Percentiles rank a stretch among this genome's conserved stretches.
These are phyloP conservation scores for Yarrowia yakushimensis DNA, from an alignment of 805 yeast genomes.

Conservation along the genomic window DNA sequence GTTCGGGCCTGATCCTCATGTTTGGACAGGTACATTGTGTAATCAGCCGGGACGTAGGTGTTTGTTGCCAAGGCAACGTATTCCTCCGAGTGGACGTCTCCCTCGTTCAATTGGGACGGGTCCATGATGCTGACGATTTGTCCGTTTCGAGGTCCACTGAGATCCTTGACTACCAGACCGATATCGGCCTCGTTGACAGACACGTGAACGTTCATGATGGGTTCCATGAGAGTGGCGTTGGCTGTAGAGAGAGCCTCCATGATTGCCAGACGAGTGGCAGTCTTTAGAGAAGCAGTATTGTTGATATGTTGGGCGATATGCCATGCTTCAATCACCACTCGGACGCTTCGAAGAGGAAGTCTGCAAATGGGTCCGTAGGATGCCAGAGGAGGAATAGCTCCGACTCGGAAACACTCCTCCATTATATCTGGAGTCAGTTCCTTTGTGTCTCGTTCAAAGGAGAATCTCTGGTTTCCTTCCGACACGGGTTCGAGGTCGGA, in stretches of 20 bases:
- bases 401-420: slow-evolving; percentile 33
- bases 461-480: background rate
- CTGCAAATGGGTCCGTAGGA: slow-evolving; percentile 44
- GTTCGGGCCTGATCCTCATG: slow-evolving; percentile 31
- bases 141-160: slow-evolving; percentile 76
- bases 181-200: slow-evolving; percentile 65
- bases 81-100: slow-evolving; percentile 32
- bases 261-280: slow-evolving; percentile 47
- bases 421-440: slow-evolving; percentile 34
- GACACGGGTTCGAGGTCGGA: slow-evolving; percentile 32
- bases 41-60: slow-evolving; percentile 73
- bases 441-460: slow-evolving; percentile 11
- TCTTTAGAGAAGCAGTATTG: slow-evolving; percentile 43
- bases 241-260: slow-evolving; percentile 39
- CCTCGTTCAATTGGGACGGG: slow-evolving; percentile 43
- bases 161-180: slow-evolving; percentile 81
- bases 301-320: slow-evolving; percentile 50
- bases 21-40: slow-evolving; percentile 40
- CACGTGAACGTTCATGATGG: slow-evolving; percentile 75
- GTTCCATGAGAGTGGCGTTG: slow-evolving; percentile 58
- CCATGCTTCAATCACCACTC: slow-evolving; percentile 53
- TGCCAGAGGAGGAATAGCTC: slow-evolving; percentile 43
- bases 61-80: slow-evolving; percentile 45
- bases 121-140: slow-evolving; percentile 69
- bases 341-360: slow-evolving; percentile 58